phyloP scores from a whole-genome alignment of 768 basidiomycete species.

The Coprinopsis sp. region DNA sequence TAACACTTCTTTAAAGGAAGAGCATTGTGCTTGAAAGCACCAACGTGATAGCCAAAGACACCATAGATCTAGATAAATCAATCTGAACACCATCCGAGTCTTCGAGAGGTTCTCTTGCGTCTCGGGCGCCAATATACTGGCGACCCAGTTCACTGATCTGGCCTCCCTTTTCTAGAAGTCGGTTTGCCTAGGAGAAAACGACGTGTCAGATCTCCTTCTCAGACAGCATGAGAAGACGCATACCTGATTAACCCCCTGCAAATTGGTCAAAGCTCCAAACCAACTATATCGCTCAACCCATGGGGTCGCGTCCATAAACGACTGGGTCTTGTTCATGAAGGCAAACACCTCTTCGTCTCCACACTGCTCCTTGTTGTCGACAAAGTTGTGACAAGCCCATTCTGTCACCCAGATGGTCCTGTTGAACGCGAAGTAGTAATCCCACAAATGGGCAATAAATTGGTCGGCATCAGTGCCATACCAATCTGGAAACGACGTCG shows the following conservation, averaged over 20 bases:
- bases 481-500: constrained; percentile 32
- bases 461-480: constrained; percentile 48
- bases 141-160: constrained; percentile 42
- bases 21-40: no score
- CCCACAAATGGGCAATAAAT: constrained; percentile 43
- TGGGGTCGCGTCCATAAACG: constrained; percentile 46
- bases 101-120: not conserved
- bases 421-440: constrained; percentile 49
- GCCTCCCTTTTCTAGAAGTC: constrained; percentile 38
- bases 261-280: constrained; percentile 53
- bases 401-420: constrained; percentile 57
- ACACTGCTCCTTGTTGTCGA: constrained; percentile 38
- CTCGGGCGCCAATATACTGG: constrained; percentile 37
- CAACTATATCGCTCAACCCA: constrained; percentile 60
- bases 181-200: constrained; percentile 32
- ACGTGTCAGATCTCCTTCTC: not conserved
- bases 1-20: no score
- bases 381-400: constrained; percentile 54
- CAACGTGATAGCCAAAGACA: no score
- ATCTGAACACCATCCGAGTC: no score
- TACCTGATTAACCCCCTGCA: constrained; percentile 46
- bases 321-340: constrained; percentile 49
- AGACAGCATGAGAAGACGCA: constrained; percentile 6
- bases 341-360: constrained; percentile 36
- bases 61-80: no score